Conservation (phyloP, 371 early-diverging fungal genomes). For the Mucor velutinosus region DNA sequence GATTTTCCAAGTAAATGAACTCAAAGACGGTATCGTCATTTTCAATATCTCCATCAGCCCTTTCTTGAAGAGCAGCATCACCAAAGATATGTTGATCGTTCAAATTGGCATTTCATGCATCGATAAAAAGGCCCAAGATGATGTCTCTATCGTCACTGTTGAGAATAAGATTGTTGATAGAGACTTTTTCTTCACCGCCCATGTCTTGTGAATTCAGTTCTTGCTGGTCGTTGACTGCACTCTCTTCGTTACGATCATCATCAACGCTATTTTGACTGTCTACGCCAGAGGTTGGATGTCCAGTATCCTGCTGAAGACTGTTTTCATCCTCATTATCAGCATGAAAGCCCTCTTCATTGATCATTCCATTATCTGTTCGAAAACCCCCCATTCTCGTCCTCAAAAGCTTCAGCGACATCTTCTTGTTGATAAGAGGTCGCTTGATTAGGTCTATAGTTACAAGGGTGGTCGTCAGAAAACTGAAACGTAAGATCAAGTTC, state of each 20-base stretch:
- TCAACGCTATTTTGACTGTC: not conserved
- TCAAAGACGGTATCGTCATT: too few species aligned
- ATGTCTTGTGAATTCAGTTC: not conserved
- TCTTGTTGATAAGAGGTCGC: not conserved
- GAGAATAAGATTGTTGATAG: not conserved
- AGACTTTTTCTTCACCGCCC: not conserved
- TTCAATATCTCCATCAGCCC: not conserved
- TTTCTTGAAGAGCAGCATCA: not conserved
- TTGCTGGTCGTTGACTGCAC: not conserved
- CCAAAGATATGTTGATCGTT: not conserved
- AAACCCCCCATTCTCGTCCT: not conserved
- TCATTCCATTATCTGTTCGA: not conserved
- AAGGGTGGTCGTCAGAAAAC: not conserved
- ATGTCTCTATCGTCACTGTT: not conserved
- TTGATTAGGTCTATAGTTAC: not conserved
- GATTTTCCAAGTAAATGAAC: too few species aligned
- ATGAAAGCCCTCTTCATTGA: not conserved
- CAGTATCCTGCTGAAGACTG: not conserved
- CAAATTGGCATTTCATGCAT: not conserved
- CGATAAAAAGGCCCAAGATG: not conserved
- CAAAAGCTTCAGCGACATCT: not conserved
- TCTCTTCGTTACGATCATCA: not conserved
- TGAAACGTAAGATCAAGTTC: not conserved
- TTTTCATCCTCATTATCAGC: too few species aligned
- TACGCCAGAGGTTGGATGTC: not conserved